Percentiles rank a stretch among this genome's conserved stretches.
Evolutionary conservation across 768 basidiomycete genomes (phyloP).

Genomic region (Boletus sp.): DNA sequence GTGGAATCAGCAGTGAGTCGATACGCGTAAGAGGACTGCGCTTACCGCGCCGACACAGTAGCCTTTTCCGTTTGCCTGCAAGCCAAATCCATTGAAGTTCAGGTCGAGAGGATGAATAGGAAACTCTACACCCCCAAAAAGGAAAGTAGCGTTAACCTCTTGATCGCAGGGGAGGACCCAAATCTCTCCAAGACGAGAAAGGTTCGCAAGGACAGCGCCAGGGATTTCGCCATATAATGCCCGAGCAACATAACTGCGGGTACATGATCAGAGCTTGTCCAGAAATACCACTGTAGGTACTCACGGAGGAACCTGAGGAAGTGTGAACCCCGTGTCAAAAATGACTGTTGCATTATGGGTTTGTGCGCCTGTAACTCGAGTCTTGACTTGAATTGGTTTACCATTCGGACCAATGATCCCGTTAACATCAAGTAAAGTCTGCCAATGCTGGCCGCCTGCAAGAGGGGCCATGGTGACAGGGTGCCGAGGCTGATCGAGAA

Average conservation of each 20-base stretch:
- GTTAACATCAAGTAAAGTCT: conserved; percentile 56
- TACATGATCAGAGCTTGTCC: conserved; percentile 11
- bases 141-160: conserved; percentile 63
- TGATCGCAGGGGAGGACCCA: conserved; percentile 65
- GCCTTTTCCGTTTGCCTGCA: conserved; percentile 19
- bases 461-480: conserved; percentile 41
- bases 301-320: conserved; percentile 58
- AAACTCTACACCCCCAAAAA: conserved; percentile 52
- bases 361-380: conserved; percentile 43
- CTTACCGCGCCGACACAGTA: conserved; percentile 46
- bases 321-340: conserved; percentile 67
- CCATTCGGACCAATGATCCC: conserved; percentile 64
- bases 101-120: conserved; percentile 69
- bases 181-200: conserved; percentile 39
- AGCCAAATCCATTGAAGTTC: conserved; percentile 27
- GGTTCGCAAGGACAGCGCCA: conserved; percentile 47
- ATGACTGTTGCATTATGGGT: conserved; percentile 53
- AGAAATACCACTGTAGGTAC: conserved; percentile 8
- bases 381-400: conserved; percentile 41
- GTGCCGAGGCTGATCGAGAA: conserved; percentile 51
- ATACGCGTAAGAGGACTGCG: not conserved
- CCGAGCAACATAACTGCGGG: conserved; percentile 47
- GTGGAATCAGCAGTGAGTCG: not conserved
- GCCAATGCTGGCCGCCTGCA: conserved; percentile 57
- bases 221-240: conserved; percentile 57